A percentile compares a stretch with the other conserved stretches of the same genome.
phyloP scores from a whole-genome alignment of 768 basidiomycete species.

The Lactarius evosmus region DNA sequence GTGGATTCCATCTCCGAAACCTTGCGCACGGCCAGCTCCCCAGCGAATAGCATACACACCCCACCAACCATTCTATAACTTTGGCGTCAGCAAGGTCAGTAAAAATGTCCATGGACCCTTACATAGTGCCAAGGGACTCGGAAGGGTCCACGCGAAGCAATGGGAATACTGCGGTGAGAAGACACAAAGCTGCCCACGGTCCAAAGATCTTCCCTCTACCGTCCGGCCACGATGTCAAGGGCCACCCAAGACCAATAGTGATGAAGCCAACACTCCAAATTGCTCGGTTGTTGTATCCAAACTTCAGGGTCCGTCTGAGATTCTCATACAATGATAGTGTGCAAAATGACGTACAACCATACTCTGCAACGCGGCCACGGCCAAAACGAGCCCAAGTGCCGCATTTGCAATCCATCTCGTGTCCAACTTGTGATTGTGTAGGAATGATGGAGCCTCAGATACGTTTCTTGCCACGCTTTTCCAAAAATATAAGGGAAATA shows the following conservation, averaged over 20 bases:
- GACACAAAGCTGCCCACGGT: constrained; percentile 50
- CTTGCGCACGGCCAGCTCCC: constrained; percentile 14
- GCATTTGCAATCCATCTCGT: constrained; percentile 19
- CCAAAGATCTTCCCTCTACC: constrained; percentile 33
- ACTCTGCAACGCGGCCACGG: constrained; percentile 49
- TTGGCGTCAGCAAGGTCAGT: neutral
- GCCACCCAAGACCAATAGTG: constrained; percentile 64
- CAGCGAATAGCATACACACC: constrained; percentile 37
- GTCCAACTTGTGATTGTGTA: neutral
- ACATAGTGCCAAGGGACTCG: constrained; percentile 63
- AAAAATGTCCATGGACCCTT: constrained; percentile 29
- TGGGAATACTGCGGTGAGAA: constrained; percentile 63
- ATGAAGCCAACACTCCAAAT: constrained; percentile 71
- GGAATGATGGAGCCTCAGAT: constrained; percentile 4
- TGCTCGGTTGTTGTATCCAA: constrained; percentile 65
- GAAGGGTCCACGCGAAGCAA: constrained; percentile 67
- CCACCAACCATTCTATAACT: constrained; percentile 41
- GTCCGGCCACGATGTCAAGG: constrained; percentile 48
- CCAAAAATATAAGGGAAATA: constrained; percentile 81
- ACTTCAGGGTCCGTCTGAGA: constrained; percentile 37
- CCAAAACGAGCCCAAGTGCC: constrained; percentile 34
- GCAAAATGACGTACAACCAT: constrained; percentile 61
- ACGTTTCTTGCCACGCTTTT: constrained; percentile 40
- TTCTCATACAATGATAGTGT: neutral
- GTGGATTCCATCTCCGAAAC: constrained; percentile 3